Evolutionary conservation across 768 basidiomycete genomes (phyloP).

Genomic region (Macrolepiota dolichaula): DNA sequence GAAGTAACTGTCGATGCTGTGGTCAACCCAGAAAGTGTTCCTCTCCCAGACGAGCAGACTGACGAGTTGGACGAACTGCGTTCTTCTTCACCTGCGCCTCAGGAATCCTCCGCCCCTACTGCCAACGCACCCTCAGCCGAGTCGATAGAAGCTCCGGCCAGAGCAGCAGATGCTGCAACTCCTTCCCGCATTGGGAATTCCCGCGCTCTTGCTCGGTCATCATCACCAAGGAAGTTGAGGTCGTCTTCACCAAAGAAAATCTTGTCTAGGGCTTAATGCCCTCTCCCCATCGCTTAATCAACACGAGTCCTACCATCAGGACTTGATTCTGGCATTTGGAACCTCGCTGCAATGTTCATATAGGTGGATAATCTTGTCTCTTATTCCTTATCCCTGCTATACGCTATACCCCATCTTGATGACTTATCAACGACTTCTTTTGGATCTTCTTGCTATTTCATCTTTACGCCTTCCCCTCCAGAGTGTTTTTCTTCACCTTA

Average conservation of each 20-base stretch:
- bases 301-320: not conserved
- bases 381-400: not conserved
- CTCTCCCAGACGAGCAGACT: constrained; percentile 13
- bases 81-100: constrained; percentile 1
- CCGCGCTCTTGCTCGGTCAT: not conserved
- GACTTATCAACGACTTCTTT: not conserved
- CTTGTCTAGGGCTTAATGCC: not conserved
- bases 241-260: constrained; percentile 9
- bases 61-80: constrained; percentile 14
- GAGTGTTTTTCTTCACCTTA: not conserved
- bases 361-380: not conserved
- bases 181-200: not conserved
- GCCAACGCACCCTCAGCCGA: not conserved
- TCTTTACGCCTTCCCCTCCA: not conserved
- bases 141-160: not conserved
- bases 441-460: not conserved
- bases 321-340: not conserved
- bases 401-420: not conserved
- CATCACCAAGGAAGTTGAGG: not conserved
- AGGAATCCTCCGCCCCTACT: not conserved
- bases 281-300: not conserved
- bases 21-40: constrained; percentile 15
- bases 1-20: constrained; percentile 3
- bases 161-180: not conserved
- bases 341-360: not conserved